Evolutionary conservation across 2,329 filamentous ascomycete species (phyloP).

Genomic region (Trichoderma sp.): DNA sequence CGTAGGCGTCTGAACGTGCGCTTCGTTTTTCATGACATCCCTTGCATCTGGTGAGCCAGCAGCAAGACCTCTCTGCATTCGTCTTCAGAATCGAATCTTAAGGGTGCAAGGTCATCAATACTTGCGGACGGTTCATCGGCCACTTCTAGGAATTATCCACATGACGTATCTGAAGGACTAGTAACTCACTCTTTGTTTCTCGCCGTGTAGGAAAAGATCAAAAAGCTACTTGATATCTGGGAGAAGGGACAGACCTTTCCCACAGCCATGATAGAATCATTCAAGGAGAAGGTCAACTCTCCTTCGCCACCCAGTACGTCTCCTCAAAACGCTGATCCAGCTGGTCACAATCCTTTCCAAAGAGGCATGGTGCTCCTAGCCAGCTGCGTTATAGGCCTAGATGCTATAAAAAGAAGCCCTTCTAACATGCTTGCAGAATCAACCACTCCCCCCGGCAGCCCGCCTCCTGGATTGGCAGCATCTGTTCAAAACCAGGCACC

Average conservation of each 20-base stretch:
- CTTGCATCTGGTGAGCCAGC: slow-evolving; percentile 2
- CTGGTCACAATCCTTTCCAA: background rate
- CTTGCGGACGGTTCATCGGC: slow-evolving; percentile 29
- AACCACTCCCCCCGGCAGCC: slow-evolving; percentile 70
- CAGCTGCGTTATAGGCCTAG: background rate
- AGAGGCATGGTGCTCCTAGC: background rate
- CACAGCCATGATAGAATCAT: slow-evolving; percentile 71
- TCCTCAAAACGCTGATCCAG: background rate
- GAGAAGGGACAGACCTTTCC: slow-evolving; percentile 94
- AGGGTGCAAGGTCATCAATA: slow-evolving; percentile 30
- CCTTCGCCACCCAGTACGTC: slow-evolving; percentile 65
- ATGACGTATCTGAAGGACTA: slow-evolving; percentile 31
- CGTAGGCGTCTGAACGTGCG: slow-evolving; percentile 23
- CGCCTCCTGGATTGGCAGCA: slow-evolving; percentile 50
- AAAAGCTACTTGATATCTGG: slow-evolving; percentile 95
- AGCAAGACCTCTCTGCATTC: slow-evolving; percentile 11
- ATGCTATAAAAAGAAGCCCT: background rate
- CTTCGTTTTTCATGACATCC: slow-evolving; percentile 17
- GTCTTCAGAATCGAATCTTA: slow-evolving; percentile 4
- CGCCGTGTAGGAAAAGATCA: slow-evolving; percentile 81
- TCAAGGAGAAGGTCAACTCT: slow-evolving; percentile 77
- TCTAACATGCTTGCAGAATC: slow-evolving; percentile 61
- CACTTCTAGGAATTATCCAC: slow-evolving; percentile 7
- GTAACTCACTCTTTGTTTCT: slow-evolving; percentile 46
- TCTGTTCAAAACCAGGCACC: slow-evolving; percentile 41